Evolutionary conservation across 148 eudicot genomes (phyloP), one percentile per base, ranked within the genome.

Genomic region (Vaccinium myrtillus): DNA sequence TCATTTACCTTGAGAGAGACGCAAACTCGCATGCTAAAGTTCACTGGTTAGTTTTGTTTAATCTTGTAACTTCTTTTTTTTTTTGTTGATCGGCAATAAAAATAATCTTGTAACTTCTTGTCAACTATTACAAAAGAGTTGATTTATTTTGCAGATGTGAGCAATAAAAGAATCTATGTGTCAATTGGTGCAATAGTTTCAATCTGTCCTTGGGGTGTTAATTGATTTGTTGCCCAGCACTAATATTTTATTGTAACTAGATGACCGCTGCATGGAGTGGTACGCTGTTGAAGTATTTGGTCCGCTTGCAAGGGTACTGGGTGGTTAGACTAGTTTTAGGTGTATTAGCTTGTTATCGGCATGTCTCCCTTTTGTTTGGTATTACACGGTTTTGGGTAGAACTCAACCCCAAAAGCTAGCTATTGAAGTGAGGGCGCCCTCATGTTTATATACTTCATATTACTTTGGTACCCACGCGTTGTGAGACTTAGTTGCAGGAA

Each of bases 1-100:
- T 95, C 99, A 54, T 97, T 97, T 88, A 97, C 99, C 30, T 82
- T 97, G 89, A 93, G 99, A 89, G 99, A 97, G 90, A 97, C 99
- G 21, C 99, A 97, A 88, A 95, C 98, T 56, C 98, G 98, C 48
- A 95, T 97, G 99, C 94, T 97, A 84, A 97, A 94, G 90, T 97
- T 97, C 87, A 95, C 99, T 90, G 98, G 98, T 97, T 85, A 88
- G 86, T 86, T 86, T 83, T 89, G 12, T 67, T 77, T 79, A 55
- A 1, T 46, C 25, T 54, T 39, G 46, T 61, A 18, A 8, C 36
- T 32, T 32, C 3, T 32, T 32, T 1, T 32, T 32, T 32, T 32
- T 32, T 32, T n/a, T n/a, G n/a, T 32, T 32, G 36, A 32, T 32
- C 2, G 36, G 36, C 36, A 32, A 32, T 32, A 32, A 32, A 32